Base-by-base conservation (phyloP, 164 flowering plant species). In the Taxillus chinensis region DNA sequence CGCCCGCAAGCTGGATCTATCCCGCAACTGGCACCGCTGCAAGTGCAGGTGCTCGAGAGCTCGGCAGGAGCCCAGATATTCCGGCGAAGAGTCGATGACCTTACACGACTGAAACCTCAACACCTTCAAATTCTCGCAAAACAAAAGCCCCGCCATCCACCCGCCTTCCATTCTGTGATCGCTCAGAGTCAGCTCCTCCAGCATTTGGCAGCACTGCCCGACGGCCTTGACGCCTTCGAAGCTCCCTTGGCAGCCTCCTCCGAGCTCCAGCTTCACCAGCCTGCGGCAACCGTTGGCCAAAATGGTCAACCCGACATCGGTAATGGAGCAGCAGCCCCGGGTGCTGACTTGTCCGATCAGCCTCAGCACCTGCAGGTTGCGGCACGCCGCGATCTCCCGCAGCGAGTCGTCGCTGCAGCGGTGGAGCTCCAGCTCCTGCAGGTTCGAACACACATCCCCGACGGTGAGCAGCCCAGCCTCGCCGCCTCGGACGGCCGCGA, bases 91-190 rank as follows among this genome's bases (percentile, higher is more conserved):
- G 16, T 55, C 58, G 37, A 55, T 55, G 5, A 17, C 40, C 13
- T 17, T 55, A 55, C 58, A 55, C 58, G 58, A 55, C 13, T 55
- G 58, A 55, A 55, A 11, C 58, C 58, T 55, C 40, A 55, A 7
- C 8, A 15, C 16, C 58, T 55, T 55, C 58, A 55, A 55, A 55
- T 55, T 55, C 58, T 38, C 58, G 12, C 58, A 55, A 55, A n/a
- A 55, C 5, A 38, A 7, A 15, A 55, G 58, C 8, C 37, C 58
- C 8, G 58, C 38, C 58, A 55, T 3, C 58, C 58, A 55, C 58
- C 58, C 58, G 11, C 58, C 58, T 17, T 55, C 58, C 58, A 55
- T 55, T 38, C 58, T 55, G 37, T 55, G 58, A 13, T 55, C 58
- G 16, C 5, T n/a, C 9, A 55, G 58, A 11, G 58, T n/a, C 38